phyloP scores from a whole-genome alignment of 192 early-diverging fungal genomes.

The Neocallimastix lanati region DNA sequence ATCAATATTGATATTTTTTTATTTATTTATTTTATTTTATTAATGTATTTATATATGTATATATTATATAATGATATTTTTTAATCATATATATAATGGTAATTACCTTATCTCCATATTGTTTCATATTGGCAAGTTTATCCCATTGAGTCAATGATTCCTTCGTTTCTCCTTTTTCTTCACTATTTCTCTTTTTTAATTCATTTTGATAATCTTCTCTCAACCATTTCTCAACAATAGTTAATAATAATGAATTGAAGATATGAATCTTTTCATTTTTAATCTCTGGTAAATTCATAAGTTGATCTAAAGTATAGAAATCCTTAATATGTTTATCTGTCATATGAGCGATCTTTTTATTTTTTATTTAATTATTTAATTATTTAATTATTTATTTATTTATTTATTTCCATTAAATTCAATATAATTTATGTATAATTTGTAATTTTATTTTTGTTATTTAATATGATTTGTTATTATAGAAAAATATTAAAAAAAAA shows the following conservation, averaged over 20 bases:
- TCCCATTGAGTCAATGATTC: conserved; percentile 21
- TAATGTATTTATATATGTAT: too few relatives aligned
- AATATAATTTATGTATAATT: too few relatives aligned
- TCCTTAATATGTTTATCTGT: neutral
- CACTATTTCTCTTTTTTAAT: conserved; percentile 4
- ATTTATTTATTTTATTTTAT: too few relatives aligned
- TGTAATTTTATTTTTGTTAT: too few relatives aligned
- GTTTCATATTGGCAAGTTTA: conserved; percentile 4
- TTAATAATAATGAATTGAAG: conserved; percentile 31
- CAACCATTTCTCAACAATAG: conserved; percentile 45
- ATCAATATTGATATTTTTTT: too few relatives aligned
- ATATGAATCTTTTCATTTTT: neutral
- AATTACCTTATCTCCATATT: too few relatives aligned
- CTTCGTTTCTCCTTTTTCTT: too few relatives aligned
- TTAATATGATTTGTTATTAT: too few relatives aligned
- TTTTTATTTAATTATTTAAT: conserved; percentile 13
- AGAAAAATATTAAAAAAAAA: too few relatives aligned
- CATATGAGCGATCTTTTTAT: conserved; percentile 14
- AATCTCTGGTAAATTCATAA: neutral
- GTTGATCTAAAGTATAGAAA: neutral
- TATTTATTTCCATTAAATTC: too few relatives aligned
- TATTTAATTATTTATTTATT: conserved; percentile 25
- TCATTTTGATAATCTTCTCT: conserved; percentile 25
- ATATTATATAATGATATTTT: too few relatives aligned
- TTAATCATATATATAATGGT: too few relatives aligned